Evolutionary conservation across 257 asterid species (phyloP).

Genomic region (Haberlea rhodopensis): DNA sequence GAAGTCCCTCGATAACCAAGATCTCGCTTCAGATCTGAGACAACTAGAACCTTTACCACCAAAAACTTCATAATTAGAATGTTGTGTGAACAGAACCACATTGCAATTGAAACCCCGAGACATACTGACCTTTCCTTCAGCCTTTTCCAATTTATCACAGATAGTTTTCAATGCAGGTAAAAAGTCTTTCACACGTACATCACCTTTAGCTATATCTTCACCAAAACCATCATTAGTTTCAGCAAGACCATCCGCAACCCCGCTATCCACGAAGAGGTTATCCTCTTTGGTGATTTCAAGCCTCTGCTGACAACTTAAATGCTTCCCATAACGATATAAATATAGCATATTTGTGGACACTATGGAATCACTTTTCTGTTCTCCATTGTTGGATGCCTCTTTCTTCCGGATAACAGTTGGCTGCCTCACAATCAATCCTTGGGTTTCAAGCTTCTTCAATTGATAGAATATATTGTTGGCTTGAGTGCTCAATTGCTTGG

Average conservation of each 20-base stretch:
- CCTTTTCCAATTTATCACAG: constrained; percentile 78
- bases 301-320: constrained; percentile 78
- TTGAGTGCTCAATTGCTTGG: constrained; percentile 59
- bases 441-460: constrained; percentile 71
- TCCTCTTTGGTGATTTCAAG: constrained; percentile 77
- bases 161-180: constrained; percentile 74
- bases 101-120: constrained; percentile 18
- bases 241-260: constrained; percentile 43
- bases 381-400: constrained; percentile 40
- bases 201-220: constrained; percentile 48
- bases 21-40: constrained; percentile 74
- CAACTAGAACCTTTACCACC: constrained; percentile 69
- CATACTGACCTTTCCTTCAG: constrained; percentile 72
- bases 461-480: constrained; percentile 70
- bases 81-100: constrained; percentile 24
- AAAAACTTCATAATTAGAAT: constrained; percentile 29
- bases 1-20: constrained; percentile 65
- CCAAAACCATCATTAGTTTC: constrained; percentile 42
- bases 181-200: constrained; percentile 69
- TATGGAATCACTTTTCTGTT: constrained; percentile 39
- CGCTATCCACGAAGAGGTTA: constrained; percentile 36
- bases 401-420: constrained; percentile 67
- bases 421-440: constrained; percentile 76
- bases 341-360: constrained; percentile 80
- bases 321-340: constrained; percentile 76